A percentile compares a stretch with the other conserved stretches of the same genome.
phyloP scores from a whole-genome alignment of 2,329 filamentous ascomycete genomes.

The Fusarium kyushuense region DNA sequence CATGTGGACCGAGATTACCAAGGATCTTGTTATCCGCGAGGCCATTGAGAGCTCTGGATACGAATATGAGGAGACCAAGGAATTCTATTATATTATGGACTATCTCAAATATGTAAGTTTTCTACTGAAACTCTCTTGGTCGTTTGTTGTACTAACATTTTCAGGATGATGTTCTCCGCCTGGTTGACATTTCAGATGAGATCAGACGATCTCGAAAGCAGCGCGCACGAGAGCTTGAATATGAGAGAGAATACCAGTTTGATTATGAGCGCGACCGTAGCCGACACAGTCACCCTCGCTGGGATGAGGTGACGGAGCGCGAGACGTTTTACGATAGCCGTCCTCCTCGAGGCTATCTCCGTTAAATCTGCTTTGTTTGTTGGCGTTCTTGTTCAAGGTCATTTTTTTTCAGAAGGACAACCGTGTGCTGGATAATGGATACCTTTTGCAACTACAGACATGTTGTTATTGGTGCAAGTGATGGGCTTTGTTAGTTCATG shows the following conservation, averaged over 20 bases:
- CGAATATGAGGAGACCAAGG: constrained; percentile 89
- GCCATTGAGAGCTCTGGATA: constrained; percentile 89
- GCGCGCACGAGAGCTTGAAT: constrained; percentile 66
- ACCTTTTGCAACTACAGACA: constrained; percentile 33
- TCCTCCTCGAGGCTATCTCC: constrained; percentile 47
- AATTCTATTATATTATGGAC: constrained; percentile 92
- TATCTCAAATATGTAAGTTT: constrained; percentile 85
- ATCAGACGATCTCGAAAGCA: constrained; percentile 75
- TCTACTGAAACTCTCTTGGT: not conserved
- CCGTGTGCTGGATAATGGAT: constrained; percentile 30
- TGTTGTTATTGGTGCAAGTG: constrained; percentile 23
- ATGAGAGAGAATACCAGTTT: constrained; percentile 69
- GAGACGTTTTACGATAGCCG: constrained; percentile 73
- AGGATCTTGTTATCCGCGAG: constrained; percentile 87
- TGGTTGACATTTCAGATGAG: constrained; percentile 85
- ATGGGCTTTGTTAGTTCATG: constrained; percentile 29
- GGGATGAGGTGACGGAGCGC: constrained; percentile 74
- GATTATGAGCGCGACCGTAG: constrained; percentile 61
- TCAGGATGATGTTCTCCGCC: constrained; percentile 86
- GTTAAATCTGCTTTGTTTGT: constrained; percentile 39
- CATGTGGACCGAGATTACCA: constrained; percentile 98
- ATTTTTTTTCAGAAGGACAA: constrained; percentile 22
- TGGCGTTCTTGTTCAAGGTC: constrained; percentile 34
- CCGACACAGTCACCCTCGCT: constrained; percentile 54
- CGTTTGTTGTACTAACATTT: constrained; percentile 1